Conservation (phyloP, 179 eudicot species). For the Vitellaria paradoxa region DNA sequence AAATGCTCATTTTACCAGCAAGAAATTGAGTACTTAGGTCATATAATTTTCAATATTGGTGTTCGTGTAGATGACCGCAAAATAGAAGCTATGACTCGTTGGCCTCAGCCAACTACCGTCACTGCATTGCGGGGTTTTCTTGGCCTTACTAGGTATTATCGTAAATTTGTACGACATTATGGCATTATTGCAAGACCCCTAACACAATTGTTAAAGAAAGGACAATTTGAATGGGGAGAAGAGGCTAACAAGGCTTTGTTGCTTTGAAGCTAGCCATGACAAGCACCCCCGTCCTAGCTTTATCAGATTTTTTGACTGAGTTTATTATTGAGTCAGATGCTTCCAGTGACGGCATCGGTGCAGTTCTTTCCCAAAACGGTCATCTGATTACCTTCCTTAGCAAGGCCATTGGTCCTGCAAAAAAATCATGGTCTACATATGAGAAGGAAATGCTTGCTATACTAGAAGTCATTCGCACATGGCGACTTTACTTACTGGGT, state of each 20-base stretch:
- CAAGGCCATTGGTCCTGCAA: not conserved
- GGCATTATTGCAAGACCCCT: not conserved
- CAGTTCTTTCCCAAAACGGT: not conserved
- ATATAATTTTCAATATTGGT: not conserved
- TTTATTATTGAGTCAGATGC: conserved; percentile 4
- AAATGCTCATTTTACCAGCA: not conserved
- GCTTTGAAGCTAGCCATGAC: not conserved
- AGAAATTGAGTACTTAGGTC: not conserved
- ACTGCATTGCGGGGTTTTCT: not conserved
- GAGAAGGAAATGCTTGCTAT: conserved; percentile 1
- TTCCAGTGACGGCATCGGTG: not conserved
- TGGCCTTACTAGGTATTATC: not conserved
- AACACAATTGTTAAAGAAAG: not conserved
- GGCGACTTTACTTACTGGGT: conserved; percentile 2
- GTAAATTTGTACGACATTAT: not conserved
- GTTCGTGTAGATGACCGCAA: not conserved
- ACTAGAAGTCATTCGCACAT: not conserved
- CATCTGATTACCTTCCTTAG: not conserved
- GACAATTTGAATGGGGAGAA: not conserved
- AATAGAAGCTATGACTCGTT: not conserved
- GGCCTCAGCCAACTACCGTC: not conserved
- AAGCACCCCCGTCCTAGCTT: not conserved
- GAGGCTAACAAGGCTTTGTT: not conserved
- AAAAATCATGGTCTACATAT: not conserved
- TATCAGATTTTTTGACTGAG: not conserved